Conservation (phyloP, 345 rosid species). For the Odontarrhena argentea region DNA sequence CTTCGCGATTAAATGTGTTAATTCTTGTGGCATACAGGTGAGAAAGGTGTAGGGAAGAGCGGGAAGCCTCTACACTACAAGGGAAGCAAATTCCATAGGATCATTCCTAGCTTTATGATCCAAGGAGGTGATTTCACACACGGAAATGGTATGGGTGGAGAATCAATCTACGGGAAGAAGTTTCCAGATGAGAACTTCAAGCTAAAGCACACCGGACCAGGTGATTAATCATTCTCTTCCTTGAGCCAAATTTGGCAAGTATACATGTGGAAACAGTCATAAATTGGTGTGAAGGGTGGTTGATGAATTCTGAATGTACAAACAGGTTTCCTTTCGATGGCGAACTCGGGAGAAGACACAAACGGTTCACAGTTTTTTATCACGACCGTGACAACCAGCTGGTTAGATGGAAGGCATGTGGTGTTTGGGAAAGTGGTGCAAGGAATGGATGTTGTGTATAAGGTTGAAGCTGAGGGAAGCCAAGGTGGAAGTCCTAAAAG, state of each 20-base stretch:
- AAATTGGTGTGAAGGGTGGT: conserved; percentile 1
- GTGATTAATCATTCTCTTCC: conserved; percentile 34
- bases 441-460: conserved; percentile 95
- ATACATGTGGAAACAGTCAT: not conserved
- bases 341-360: conserved; percentile 89
- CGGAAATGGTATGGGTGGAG: conserved; percentile 96
- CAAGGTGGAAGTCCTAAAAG: conserved; percentile 87
- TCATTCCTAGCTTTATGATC: conserved; percentile 94
- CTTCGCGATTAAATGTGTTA: not conserved
- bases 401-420: conserved; percentile 97
- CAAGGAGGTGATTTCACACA: conserved; percentile 97
- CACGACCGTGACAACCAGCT: conserved; percentile 87
- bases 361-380: conserved; percentile 97
- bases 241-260: not conserved
- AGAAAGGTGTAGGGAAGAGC: conserved; percentile 85
- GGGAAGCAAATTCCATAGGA: conserved; percentile 85
- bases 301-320: not conserved
- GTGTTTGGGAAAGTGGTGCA: conserved; percentile 96
- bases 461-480: conserved; percentile 88
- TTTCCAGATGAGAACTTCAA: conserved; percentile 95
- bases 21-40: conserved; percentile 49
- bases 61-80: conserved; percentile 89
- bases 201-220: conserved; percentile 95
- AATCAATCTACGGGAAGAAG: conserved; percentile 93
- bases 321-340: conserved; percentile 86